Conservation (phyloP, 1,284 basidiomycete genomes). For the Apiotrichum montevideense region DNA sequence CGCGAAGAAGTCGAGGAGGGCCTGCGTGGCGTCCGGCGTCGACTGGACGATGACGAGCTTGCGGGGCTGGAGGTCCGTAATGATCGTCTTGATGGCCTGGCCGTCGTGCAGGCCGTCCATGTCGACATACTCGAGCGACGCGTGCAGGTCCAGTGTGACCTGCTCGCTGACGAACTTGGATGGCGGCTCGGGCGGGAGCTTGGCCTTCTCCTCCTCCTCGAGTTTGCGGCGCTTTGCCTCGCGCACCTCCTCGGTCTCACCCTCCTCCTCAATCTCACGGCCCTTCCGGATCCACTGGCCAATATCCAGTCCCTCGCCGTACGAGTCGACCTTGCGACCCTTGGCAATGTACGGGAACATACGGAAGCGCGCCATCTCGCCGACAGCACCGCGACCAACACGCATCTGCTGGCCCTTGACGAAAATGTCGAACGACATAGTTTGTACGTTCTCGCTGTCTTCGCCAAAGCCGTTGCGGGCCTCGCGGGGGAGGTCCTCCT, state of each 20-base stretch:
- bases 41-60: slow-evolving; percentile 90
- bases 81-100: slow-evolving; percentile 90
- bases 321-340: slow-evolving; percentile 86
- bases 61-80: slow-evolving; percentile 91
- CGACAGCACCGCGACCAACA: slow-evolving; percentile 50
- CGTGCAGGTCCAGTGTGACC: slow-evolving; percentile 70
- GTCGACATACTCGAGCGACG: slow-evolving; percentile 83
- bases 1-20: slow-evolving; percentile 70
- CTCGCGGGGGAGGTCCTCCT: slow-evolving; percentile 56
- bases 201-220: slow-evolving; percentile 72
- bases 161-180: slow-evolving; percentile 80
- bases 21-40: slow-evolving; percentile 57
- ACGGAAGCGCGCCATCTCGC: slow-evolving; percentile 60
- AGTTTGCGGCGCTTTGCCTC: slow-evolving; percentile 63
- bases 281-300: slow-evolving; percentile 88
- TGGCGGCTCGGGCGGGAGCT: slow-evolving; percentile 71
- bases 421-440: slow-evolving; percentile 88
- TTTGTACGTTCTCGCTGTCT: slow-evolving; percentile 42
- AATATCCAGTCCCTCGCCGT: slow-evolving; percentile 90
- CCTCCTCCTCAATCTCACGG: slow-evolving; percentile 78
- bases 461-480: slow-evolving; percentile 34
- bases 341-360: slow-evolving; percentile 98
- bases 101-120: slow-evolving; percentile 95
- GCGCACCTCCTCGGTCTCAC: slow-evolving; percentile 70
- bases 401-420: slow-evolving; percentile 87